Base-by-base conservation (phyloP, 2,329 filamentous ascomycete genomes). In the Didymella keratinophila region DNA sequence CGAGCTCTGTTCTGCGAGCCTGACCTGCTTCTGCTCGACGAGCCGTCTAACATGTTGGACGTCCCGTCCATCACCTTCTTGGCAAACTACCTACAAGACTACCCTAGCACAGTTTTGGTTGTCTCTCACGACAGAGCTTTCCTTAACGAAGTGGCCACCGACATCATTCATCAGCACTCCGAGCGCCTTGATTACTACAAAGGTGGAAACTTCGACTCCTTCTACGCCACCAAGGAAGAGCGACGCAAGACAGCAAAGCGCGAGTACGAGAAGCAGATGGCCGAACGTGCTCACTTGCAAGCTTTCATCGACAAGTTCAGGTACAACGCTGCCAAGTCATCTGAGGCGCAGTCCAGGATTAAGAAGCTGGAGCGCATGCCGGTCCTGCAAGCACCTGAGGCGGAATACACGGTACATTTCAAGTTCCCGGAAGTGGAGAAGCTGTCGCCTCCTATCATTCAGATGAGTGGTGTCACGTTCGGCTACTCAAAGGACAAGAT, bases 21-120 rank as follows among this genome's bases (percentile, higher is more conserved):
- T 42, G 95, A 99, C 79, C 83, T 99, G 51, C 81, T 99, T 59
- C 85, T 99, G 76, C 92, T 99, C 69, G 95, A 99, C 82, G 95
- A 99, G 87, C 95, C 95, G 81, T 98, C 94, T 55, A 98, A 98
- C 88, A 98, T 98, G 94, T 93, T 99, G 92, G 95, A 98, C 80
- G 95, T 99, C 57, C 95, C 95, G n/a, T 98, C 95, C 23, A 98
- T 99, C 74, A 96, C 95, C 56, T 99, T 98, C 86, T 86, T 99
- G 76, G 91, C 94, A 46, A 94, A 93, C 73, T 99, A 99, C 75
- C 89, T 99, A 9, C 93, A 97, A 78, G 84, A 83, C 47, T 99
- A 99, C 75, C 94, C 94, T 37, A 97, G 92, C 78, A 98, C 95
- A 2, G 88, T 99, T 27, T 84, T 99, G 14, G 94, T 99, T 52